Base-by-base conservation (phyloP, 2,329 filamentous ascomycete genomes). In the Furcasterigmium sp. region DNA sequence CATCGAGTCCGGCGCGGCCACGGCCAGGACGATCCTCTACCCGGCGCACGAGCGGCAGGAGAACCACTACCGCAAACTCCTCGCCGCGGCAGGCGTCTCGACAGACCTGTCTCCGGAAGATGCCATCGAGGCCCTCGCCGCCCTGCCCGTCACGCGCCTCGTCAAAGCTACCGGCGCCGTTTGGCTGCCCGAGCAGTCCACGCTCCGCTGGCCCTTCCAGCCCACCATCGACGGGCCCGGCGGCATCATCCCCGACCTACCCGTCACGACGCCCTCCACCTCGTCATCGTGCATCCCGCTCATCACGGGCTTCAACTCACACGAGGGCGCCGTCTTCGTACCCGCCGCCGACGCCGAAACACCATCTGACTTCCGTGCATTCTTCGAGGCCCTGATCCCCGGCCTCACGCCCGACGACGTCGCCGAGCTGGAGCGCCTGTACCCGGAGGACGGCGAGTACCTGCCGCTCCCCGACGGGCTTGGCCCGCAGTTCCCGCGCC, bases 281-380 rank as follows among this genome's bases (percentile, higher is more conserved):
- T 59, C 65, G 14, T 77, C 72, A 56, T 69, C 82, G 51, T 69
- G 70, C 49, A 78, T 81, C 42, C 37, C 42, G 43, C 46, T 88
- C 39, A 63, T 89, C 39, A 86, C 82, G 0, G 84, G 84, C 8
- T 88, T 82, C 66, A 83, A 82, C 60, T 76, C 78, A 30, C 81
- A 87, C 53, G 85, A 89, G 58, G 85, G 84, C 14, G 73, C 79
- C 1, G 58, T 70, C 29, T 88, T 87, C 55, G 75, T 87, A 1
- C 75, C 81, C 0, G 63, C 72, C 10, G 61, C 58, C 0, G 29
- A 45, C 2, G 23, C 30, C 13, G 70, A 81, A 10, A 35, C 32
- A 9, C 7, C 8, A 15, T n/a, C 17, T n/a, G 32, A 35, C 7
- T 84, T 87, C 56, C 68, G 67, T 3, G 46, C 58, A 3, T 86